Base-by-base conservation (phyloP, 805 yeast genomes). In the Dipodascus albidus region DNA sequence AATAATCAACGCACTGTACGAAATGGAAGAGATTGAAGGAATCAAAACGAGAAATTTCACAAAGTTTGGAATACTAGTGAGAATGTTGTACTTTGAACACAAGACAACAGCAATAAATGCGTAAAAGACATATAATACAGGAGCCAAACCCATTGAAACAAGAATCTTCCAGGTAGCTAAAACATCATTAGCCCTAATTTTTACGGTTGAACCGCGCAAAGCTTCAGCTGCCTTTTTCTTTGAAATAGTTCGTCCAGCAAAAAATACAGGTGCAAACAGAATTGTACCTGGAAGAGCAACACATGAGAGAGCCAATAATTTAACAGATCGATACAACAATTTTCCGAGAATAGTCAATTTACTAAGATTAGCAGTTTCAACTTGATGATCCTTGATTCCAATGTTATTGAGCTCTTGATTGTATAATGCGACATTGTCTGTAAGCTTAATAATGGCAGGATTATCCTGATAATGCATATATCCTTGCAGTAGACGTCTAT, bases 101-200 rank as follows among this genome's bases (percentile, higher is more conserved):
- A 38, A 19, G n/a, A 38, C 6, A n/a, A 38, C 44, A 54, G 64
- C 73, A 59, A 67, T 61, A 57, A 65, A 57, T 54, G 97, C 88
- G 69, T 93, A 93, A 54, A 85, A 73, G 38, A 82, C 79, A 72
- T 91, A 93, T 24, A 93, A 71, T 47, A 87, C 66, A 1, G 99
- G 99, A 0, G 97, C 95, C 52, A 87, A 70, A 3, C 91, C 95
- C 78, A 93, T 78, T 33, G 90, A 82, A 42, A 91, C 88, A 58
- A 93, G 73, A 49, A 93, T 83, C 68, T 93, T 93, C 99, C 99
- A 93, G 1, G 98, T 90, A 1, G 98, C 98, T 55, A 93, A 79
- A 23, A 93, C 97, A 67, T 93, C 99, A 54, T 82, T 84, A 17
- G 96, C 99, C 63, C 82, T 82, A 56, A 93, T 83, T 66, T 93